Conservation (phyloP, 176 grass and related monocot species). For the Puccinellia tenuiflora region DNA sequence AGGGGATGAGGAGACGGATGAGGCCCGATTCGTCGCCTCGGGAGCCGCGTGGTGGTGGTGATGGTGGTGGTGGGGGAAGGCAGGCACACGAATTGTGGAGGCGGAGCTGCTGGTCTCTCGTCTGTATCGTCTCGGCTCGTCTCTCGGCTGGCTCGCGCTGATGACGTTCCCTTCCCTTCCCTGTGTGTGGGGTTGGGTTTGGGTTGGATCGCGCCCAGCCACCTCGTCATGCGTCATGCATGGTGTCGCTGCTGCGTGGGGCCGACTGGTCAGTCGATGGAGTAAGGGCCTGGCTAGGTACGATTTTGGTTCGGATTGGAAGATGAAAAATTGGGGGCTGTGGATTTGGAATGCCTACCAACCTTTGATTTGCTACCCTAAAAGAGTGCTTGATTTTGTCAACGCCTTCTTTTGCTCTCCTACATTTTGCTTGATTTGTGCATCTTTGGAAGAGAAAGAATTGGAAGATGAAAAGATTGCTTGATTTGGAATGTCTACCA, state of each 20-base stretch:
- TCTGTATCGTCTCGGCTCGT: not conserved
- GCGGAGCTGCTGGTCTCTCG: conserved; percentile 11
- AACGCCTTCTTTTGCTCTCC: too few relatives aligned
- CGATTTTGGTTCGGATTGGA: not conserved
- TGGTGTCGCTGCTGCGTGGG: not conserved
- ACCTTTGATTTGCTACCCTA: not conserved
- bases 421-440: too few relatives aligned
- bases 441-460: too few relatives aligned
- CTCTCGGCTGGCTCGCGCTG: conserved; percentile 29
- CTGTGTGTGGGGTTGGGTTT: not conserved
- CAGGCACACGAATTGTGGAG: conserved; percentile 17
- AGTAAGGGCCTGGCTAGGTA: not conserved
- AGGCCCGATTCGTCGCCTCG: conserved; percentile 38
- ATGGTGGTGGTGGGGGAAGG: not conserved
- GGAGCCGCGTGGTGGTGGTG: conserved; percentile 37
- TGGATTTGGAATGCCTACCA: not conserved
- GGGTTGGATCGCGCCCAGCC: not conserved
- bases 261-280: not conserved
- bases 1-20: not conserved
- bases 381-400: not conserved
- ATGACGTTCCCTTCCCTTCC: conserved; percentile 1
- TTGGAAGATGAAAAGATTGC: too few relatives aligned
- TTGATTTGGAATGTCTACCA: not conserved
- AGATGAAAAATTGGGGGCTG: not conserved
- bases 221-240: not conserved